phyloP scores from a whole-genome alignment of 2,329 filamentous ascomycete species.

The Phaeosphaeriaceae sp. region DNA sequence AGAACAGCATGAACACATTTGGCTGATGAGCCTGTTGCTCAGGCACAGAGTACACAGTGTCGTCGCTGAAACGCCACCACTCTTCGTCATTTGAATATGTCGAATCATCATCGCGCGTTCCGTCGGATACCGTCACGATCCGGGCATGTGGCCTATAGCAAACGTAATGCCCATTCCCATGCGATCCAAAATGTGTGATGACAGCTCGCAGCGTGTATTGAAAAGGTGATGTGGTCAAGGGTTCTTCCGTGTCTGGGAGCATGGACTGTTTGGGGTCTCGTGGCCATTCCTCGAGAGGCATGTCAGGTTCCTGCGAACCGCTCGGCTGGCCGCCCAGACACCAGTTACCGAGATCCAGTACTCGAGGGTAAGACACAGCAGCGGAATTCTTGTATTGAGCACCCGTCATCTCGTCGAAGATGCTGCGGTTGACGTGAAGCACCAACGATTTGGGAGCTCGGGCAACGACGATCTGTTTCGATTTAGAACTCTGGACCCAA shows the following conservation, averaged over 20 bases:
- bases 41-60: slow-evolving; percentile 76
- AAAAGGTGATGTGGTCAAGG: slow-evolving; percentile 44
- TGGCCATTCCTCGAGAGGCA: slow-evolving; percentile 70
- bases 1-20: slow-evolving; percentile 97
- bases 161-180: slow-evolving; percentile 96
- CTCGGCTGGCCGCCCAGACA: slow-evolving; percentile 68
- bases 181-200: slow-evolving; percentile 86
- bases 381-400: slow-evolving; percentile 84
- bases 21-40: slow-evolving; percentile 77
- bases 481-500: slow-evolving; percentile 81
- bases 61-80: slow-evolving; percentile 94
- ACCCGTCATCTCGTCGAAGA: slow-evolving; percentile 85
- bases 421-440: slow-evolving; percentile 88
- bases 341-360: slow-evolving; percentile 82
- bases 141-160: slow-evolving; percentile 78
- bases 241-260: slow-evolving; percentile 64
- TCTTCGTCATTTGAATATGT: slow-evolving; percentile 50
- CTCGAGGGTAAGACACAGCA: slow-evolving; percentile 75
- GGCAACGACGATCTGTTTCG: slow-evolving; percentile 85
- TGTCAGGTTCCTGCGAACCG: slow-evolving; percentile 34
- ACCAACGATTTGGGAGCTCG: slow-evolving; percentile 80
- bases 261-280: slow-evolving; percentile 74
- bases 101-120: slow-evolving; percentile 18
- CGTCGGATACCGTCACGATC: slow-evolving; percentile 1
- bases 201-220: slow-evolving; percentile 82